These are phyloP conservation scores for Alternaria tenuissima DNA, from an alignment of 2,329 filamentous ascomycete genomes.

Conservation along the genomic window DNA sequence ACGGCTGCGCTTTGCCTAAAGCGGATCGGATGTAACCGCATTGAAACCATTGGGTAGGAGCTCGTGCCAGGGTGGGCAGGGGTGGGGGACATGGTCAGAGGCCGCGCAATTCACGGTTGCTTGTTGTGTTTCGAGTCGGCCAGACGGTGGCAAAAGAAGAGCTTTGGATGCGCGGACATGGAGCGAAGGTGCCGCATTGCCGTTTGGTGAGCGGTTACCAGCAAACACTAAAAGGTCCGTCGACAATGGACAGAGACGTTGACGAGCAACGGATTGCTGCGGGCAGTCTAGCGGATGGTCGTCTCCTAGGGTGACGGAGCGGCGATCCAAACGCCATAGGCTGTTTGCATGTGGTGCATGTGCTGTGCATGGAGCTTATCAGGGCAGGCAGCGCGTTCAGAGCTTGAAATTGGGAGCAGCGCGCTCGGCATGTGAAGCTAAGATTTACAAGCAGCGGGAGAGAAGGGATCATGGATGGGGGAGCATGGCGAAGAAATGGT, in stretches of 20 bases:
- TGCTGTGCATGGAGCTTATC: conserved; percentile 4
- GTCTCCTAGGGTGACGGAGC: conserved; percentile 14
- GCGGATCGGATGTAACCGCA: conserved; percentile 15
- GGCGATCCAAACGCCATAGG: conserved; percentile 10
- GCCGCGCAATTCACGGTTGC: conserved; percentile 21
- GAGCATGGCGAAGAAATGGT: background rate
- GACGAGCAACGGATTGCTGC: conserved; percentile 1
- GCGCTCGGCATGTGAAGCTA: conserved; percentile 2
- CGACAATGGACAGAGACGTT: conserved; percentile 6
- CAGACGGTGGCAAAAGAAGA: conserved; percentile 2
- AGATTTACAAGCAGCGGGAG: background rate
- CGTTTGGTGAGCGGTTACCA: background rate
- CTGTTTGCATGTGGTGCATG: background rate
- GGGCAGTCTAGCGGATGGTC: conserved; percentile 10
- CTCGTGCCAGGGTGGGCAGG: conserved; percentile 10
- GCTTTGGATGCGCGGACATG: background rate
- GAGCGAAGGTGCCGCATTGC: conserved; percentile 3
- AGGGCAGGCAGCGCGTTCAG: conserved; percentile 1
- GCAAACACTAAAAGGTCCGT: conserved; percentile 3
- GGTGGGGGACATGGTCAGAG: conserved; percentile 6
- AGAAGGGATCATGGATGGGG: background rate
- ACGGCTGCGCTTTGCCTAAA: conserved; percentile 15
- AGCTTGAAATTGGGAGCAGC: conserved; percentile 12
- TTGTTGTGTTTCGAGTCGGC: conserved; percentile 17
- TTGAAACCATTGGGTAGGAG: conserved; percentile 15